Conservation (phyloP, 345 rosid species). For the Citropsis articulata region DNA sequence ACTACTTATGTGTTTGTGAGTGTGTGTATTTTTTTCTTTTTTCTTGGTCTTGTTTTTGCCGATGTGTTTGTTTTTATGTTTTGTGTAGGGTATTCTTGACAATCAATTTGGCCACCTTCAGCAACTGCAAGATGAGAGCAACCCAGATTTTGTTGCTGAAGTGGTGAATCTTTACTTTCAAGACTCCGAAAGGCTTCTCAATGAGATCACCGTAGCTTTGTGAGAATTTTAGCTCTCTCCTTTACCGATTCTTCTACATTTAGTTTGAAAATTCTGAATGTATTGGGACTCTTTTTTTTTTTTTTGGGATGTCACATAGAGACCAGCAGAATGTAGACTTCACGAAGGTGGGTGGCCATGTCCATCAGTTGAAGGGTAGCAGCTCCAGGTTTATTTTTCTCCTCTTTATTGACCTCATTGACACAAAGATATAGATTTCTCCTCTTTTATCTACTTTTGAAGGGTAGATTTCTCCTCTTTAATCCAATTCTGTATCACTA, state of each 20-base stretch:
- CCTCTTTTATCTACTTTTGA: no score
- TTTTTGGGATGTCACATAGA: conserved; percentile 19
- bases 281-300: background rate
- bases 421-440: no score
- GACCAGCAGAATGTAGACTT: conserved; percentile 40
- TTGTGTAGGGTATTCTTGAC: conserved; percentile 47
- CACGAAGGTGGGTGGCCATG: conserved; percentile 44
- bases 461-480: no score
- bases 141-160: conserved; percentile 61
- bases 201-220: conserved; percentile 47
- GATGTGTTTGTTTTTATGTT: background rate
- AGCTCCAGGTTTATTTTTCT: conserved; percentile 45
- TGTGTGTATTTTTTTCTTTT: background rate
- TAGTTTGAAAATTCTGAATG: background rate
- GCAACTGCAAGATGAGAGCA: conserved; percentile 61
- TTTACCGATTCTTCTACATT: background rate
- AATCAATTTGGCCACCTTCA: conserved; percentile 59
- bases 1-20: background rate
- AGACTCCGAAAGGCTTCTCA: conserved; percentile 54
- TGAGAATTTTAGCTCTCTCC: conserved; percentile 20
- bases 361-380: conserved; percentile 64
- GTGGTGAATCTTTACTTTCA: conserved; percentile 58
- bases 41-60: background rate
- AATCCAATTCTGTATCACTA: background rate
- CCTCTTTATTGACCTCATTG: background rate